phyloP scores from a whole-genome alignment of 148 eudicot genomes.

The Rhododendron ovatum region DNA sequence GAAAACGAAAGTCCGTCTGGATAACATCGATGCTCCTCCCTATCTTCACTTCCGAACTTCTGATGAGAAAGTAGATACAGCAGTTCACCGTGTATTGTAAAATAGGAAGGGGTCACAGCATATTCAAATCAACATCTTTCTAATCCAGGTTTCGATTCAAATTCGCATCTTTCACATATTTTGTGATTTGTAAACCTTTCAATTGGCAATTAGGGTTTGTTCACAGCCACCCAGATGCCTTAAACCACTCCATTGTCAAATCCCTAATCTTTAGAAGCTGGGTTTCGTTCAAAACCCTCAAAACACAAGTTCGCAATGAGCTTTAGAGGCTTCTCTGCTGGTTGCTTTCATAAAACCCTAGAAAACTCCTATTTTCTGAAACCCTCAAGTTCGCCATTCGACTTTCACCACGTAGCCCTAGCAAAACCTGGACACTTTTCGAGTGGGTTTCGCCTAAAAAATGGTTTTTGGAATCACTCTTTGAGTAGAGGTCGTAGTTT shows the following conservation, averaged over 20 bases:
- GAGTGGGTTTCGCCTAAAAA: constrained; percentile 23
- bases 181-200: constrained; percentile 24
- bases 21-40: neutral
- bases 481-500: constrained; percentile 28
- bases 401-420: neutral
- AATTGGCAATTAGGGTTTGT: constrained; percentile 50
- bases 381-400: constrained; percentile 18
- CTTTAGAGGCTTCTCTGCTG: constrained; percentile 3
- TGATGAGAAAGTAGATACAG: neutral
- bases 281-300: constrained; percentile 36
- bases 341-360: constrained; percentile 17
- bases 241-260: constrained; percentile 26
- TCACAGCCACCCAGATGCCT: constrained; percentile 33
- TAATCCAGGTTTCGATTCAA: constrained; percentile 11
- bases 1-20: too few relatives aligned
- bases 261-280: constrained; percentile 29
- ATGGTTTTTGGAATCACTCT: constrained; percentile 19
- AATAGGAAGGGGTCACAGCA: neutral
- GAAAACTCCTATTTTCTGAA: constrained; percentile 12
- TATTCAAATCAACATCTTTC: neutral
- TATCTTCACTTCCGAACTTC: neutral
- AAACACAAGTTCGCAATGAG: constrained; percentile 20
- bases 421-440: constrained; percentile 8
- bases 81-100: neutral
- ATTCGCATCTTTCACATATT: neutral